Evolutionary conservation across 371 early-diverging fungal species (phyloP).

Genomic region (Nematocida homosporus): DNA sequence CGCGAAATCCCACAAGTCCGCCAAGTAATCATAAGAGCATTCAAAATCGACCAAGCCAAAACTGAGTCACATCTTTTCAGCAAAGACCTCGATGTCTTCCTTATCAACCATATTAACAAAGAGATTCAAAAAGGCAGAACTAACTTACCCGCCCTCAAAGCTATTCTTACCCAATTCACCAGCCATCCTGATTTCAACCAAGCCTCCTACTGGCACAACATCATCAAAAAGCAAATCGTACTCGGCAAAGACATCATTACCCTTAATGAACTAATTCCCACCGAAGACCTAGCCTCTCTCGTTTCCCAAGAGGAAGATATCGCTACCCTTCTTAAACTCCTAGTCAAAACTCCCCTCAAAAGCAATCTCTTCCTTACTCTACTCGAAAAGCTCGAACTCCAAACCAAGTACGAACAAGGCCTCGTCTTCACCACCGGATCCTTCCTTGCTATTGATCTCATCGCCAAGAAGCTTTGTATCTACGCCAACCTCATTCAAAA

Average conservation of each 20-base stretch:
- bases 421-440: constrained; percentile 22
- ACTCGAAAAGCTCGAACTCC: constrained; percentile 28
- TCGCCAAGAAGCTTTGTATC: not conserved
- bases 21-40: constrained; percentile 3
- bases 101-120: constrained; percentile 14
- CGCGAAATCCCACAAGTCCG: constrained; percentile 38
- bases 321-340: not conserved
- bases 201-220: constrained; percentile 28
- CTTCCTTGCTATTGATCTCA: not conserved
- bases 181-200: constrained; percentile 14
- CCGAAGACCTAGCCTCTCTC: constrained; percentile 9
- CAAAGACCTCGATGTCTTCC: not conserved
- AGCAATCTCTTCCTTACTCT: not conserved
- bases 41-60: not conserved
- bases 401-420: constrained; percentile 9
- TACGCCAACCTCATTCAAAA: constrained; percentile 30
- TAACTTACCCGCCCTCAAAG: not conserved
- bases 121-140: constrained; percentile 5
- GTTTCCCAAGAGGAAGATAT: constrained; percentile 43
- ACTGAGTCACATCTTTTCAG: not conserved
- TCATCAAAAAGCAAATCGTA: constrained; percentile 24
- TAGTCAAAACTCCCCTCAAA: not conserved
- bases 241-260: constrained; percentile 16
- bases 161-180: constrained; percentile 6
- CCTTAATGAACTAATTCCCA: constrained; percentile 7